phyloP scores from a whole-genome alignment of 768 basidiomycete species.

The Lactarius pseudohatsudake region DNA sequence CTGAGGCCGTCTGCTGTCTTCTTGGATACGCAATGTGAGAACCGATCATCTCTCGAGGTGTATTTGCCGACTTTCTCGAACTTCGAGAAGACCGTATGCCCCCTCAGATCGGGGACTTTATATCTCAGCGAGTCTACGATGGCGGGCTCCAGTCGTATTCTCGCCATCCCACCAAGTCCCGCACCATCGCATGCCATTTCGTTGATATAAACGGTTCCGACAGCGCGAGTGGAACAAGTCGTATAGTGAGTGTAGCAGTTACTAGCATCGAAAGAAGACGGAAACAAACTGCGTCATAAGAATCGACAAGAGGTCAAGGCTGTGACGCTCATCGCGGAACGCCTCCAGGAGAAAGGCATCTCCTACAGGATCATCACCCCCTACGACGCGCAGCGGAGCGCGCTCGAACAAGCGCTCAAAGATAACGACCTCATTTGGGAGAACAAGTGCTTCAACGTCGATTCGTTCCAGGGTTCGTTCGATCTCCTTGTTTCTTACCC shows the following conservation, averaged over 20 bases:
- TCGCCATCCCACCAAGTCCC: constrained; percentile 48
- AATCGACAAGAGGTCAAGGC: constrained; percentile 58
- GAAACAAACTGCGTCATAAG: constrained; percentile 38
- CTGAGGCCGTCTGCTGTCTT: constrained; percentile 51
- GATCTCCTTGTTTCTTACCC: background rate
- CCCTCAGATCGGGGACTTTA: constrained; percentile 70
- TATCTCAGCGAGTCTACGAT: constrained; percentile 68
- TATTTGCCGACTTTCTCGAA: constrained; percentile 15
- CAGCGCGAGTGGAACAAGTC: constrained; percentile 23
- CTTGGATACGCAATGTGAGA: constrained; percentile 73
- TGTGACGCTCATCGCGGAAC: constrained; percentile 55
- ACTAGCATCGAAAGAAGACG: background rate
- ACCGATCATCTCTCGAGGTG: constrained; percentile 4
- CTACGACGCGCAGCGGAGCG: constrained; percentile 69
- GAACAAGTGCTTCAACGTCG: constrained; percentile 75
- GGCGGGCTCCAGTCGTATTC: constrained; percentile 53
- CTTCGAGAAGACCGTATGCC: constrained; percentile 80
- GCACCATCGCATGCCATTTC: constrained; percentile 58
- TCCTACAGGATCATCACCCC: constrained; percentile 73
- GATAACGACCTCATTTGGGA: constrained; percentile 52
- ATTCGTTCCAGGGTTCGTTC: constrained; percentile 71
- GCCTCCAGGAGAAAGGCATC: constrained; percentile 51
- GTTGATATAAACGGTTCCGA: constrained; percentile 54
- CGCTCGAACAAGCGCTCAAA: constrained; percentile 59
- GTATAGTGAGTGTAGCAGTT: constrained; percentile 2